Evolutionary conservation across 345 rosid genomes (phyloP).

Genomic region (Dovyalis caffra): DNA sequence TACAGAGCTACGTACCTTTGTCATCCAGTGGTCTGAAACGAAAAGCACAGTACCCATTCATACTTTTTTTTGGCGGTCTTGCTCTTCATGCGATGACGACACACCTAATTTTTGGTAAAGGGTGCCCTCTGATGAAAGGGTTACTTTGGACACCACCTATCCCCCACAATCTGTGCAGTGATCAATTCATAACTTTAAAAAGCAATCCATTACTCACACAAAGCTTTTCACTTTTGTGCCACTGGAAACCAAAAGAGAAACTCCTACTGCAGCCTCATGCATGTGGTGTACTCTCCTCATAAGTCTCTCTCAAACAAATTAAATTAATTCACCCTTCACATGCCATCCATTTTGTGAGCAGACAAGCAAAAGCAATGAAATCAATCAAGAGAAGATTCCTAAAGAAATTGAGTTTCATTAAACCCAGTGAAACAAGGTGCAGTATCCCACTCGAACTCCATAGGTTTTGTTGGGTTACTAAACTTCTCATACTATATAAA

Average conservation of each 20-base stretch:
- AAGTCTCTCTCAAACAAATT: slow-evolving; percentile 12
- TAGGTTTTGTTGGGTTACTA: no score
- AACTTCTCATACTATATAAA: no score
- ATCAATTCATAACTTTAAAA: slow-evolving; percentile 38
- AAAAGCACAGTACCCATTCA: not conserved
- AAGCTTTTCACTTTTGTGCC: slow-evolving; percentile 25
- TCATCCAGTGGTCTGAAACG: not conserved
- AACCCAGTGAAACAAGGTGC: slow-evolving; percentile 46
- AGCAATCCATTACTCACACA: slow-evolving; percentile 16
- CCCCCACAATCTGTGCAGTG: slow-evolving; percentile 28
- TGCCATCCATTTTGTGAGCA: slow-evolving; percentile 6
- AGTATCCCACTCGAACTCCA: slow-evolving; percentile 33
- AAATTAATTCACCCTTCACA: slow-evolving; percentile 4
- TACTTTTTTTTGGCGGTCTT: not conserved
- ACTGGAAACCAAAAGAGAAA: slow-evolving; percentile 27
- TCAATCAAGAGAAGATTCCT: slow-evolving; percentile 63
- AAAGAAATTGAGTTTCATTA: slow-evolving; percentile 54
- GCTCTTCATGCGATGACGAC: slow-evolving; percentile 7
- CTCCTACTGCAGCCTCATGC: slow-evolving; percentile 22
- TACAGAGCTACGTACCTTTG: not conserved
- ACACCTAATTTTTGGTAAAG: slow-evolving; percentile 18
- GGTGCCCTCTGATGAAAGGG: slow-evolving; percentile 18
- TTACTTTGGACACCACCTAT: not conserved
- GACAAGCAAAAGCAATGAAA: slow-evolving; percentile 38
- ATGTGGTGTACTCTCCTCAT: no score